These are phyloP conservation scores for Cyclotella sp. DNA, from an alignment of 108 stramenopile species.

Conservation along the genomic window DNA sequence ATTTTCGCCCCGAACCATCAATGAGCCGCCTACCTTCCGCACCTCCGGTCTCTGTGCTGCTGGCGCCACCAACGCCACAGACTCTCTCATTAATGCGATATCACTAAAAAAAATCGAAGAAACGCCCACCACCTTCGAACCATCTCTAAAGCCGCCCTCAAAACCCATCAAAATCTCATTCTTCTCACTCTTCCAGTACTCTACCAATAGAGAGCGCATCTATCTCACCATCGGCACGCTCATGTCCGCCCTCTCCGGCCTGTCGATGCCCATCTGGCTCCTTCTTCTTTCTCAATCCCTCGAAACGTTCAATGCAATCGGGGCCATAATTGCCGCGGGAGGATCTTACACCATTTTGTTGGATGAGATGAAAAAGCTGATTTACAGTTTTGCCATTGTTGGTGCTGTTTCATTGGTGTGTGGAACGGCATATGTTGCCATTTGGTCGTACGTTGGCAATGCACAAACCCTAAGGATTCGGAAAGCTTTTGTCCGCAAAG, in stretches of 20 bases:
- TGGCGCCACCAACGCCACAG: conserved; percentile 21
- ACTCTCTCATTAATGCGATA: conserved; percentile 25
- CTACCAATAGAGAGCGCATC: conserved; percentile 27
- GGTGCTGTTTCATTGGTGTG: conserved; percentile 48
- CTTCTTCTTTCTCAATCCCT: conserved; percentile 32
- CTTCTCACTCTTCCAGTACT: conserved; percentile 37
- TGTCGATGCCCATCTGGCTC: conserved; percentile 45
- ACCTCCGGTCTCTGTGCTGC: conserved; percentile 31
- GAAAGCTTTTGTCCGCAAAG: conserved; percentile 56
- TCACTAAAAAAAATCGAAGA: not conserved
- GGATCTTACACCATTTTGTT: conserved; percentile 23
- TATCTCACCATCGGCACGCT: conserved; percentile 27
- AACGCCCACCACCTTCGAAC: not conserved
- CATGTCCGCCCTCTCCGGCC: conserved; percentile 36
- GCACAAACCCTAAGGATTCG: conserved; percentile 55
- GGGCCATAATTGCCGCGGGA: conserved; percentile 28
- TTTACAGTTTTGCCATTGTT: conserved; percentile 59
- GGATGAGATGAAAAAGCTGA: conserved; percentile 46
- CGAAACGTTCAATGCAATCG: conserved; percentile 37
- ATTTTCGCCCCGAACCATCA: too few relatives aligned
- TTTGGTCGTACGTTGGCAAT: conserved; percentile 67
- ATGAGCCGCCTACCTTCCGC: not conserved
- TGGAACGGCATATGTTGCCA: conserved; percentile 54
- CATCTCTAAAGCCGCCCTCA: not conserved
- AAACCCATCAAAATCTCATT: conserved; percentile 13